A percentile compares a stretch with the other conserved stretches of the same genome.
Evolutionary conservation across 257 asterid species (phyloP).

Genomic region (Solanum sejunctum): DNA sequence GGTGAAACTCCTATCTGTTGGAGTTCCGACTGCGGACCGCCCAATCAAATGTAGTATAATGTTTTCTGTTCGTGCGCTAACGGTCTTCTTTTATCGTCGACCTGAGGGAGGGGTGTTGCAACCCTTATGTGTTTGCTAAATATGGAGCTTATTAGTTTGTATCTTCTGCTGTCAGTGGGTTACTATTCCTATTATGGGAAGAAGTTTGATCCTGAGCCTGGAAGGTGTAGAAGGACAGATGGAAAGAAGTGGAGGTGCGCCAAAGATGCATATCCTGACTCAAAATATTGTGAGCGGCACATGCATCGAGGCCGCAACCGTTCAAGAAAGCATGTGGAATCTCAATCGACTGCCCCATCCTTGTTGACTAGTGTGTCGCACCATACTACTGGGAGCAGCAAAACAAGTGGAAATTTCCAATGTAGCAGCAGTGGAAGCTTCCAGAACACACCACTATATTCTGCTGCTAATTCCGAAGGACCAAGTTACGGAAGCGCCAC

Average conservation of each 20-base stretch:
- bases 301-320: slow-evolving; percentile 14
- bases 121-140: background rate
- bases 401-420: slow-evolving; percentile 30
- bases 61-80: background rate
- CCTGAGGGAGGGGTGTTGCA: background rate
- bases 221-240: slow-evolving; percentile 13
- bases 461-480: slow-evolving; percentile 43
- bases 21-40: background rate
- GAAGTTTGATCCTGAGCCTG: slow-evolving; percentile 12
- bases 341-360: slow-evolving; percentile 72
- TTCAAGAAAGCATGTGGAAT: slow-evolving; percentile 25
- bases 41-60: background rate
- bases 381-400: slow-evolving; percentile 39
- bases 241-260: slow-evolving; percentile 19
- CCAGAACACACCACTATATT: slow-evolving; percentile 44
- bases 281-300: slow-evolving; percentile 16
- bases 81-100: background rate
- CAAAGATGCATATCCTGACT: slow-evolving; percentile 12
- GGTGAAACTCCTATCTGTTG: background rate
- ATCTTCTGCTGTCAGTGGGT: background rate
- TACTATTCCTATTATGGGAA: slow-evolving; percentile 3
- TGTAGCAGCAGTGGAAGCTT: slow-evolving; percentile 42
- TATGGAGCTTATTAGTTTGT: background rate
- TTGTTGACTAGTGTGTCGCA: slow-evolving; percentile 49
- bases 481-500: slow-evolving; percentile 43